Evolutionary conservation across 2,329 filamentous ascomycete species (phyloP).

Genomic region (Biscogniauxia marginata): DNA sequence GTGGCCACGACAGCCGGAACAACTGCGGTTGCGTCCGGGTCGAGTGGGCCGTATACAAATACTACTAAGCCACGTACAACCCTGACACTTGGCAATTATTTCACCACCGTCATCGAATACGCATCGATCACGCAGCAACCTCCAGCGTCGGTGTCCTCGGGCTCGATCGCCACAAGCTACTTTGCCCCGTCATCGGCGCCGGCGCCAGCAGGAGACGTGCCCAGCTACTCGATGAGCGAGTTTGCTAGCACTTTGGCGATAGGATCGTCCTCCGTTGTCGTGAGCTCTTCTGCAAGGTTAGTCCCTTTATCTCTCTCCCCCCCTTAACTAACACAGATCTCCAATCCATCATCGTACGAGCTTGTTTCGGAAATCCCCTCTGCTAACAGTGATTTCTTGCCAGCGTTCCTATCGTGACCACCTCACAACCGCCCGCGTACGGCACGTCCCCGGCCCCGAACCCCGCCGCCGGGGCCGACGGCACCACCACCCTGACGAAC

Average conservation of each 20-base stretch:
- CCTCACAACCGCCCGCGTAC: no score
- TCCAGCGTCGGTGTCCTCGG: slow-evolving; percentile 18
- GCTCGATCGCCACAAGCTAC: slow-evolving; percentile 19
- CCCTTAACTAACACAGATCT: not conserved
- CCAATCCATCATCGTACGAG: no score
- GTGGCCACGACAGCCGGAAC: slow-evolving; percentile 14
- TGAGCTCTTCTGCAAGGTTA: slow-evolving; percentile 20
- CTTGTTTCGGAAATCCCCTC: no score
- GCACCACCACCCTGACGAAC: slow-evolving; percentile 7
- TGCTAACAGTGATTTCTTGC: slow-evolving; percentile 18
- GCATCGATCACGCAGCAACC: slow-evolving; percentile 19
- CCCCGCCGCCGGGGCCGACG: not conserved
- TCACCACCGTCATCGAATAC: slow-evolving; percentile 28
- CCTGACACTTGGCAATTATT: slow-evolving; percentile 26
- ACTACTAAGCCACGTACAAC: slow-evolving; percentile 23
- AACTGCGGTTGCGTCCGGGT: slow-evolving; percentile 8
- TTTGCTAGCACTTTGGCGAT: slow-evolving; percentile 19
- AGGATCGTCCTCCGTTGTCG: slow-evolving; percentile 2
- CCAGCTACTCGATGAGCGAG: slow-evolving; percentile 29
- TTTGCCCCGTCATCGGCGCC: slow-evolving; percentile 15
- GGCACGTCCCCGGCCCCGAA: no score
- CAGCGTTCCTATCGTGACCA: no score
- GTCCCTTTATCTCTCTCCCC: slow-evolving; percentile 12
- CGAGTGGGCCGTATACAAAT: slow-evolving; percentile 5
- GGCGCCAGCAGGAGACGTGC: slow-evolving; percentile 17